Conservation (phyloP, 208 protist genomes). For the Leishmania aethiopica region DNA sequence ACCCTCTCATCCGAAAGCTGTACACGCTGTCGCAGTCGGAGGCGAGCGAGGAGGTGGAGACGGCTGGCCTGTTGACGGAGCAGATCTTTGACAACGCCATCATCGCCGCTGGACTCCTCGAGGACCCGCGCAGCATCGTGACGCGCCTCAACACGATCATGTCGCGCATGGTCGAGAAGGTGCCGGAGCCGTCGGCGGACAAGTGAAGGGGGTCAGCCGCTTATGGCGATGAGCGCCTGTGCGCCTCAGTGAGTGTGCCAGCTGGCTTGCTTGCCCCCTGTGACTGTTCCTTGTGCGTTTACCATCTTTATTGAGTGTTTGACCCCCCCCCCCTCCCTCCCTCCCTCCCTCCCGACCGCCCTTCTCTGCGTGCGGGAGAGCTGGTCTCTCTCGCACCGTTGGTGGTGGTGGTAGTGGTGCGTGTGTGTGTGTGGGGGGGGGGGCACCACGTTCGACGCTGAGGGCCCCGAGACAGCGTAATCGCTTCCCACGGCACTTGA, state of each 20-base stretch:
- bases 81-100: conserved; percentile 95
- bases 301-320: background rate
- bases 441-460: background rate
- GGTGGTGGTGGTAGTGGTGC: too few relatives aligned
- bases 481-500: background rate
- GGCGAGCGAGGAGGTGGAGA: conserved; percentile 77
- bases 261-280: background rate
- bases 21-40: conserved; percentile 87
- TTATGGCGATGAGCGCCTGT: background rate
- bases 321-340: background rate
- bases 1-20: conserved; percentile 92
- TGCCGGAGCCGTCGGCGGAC: conserved; percentile 83
- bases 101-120: conserved; percentile 91
- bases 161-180: conserved; percentile 90
- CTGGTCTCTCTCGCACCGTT: background rate
- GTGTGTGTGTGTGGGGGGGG: too few relatives aligned
- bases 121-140: conserved; percentile 93
- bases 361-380: too few relatives aligned
- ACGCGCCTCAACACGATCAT: conserved; percentile 90
- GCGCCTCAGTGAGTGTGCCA: background rate
- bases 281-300: background rate
- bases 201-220: conserved; percentile 42
- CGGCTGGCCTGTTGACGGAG: conserved; percentile 84
- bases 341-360: too few relatives aligned
- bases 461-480: background rate